phyloP scores from a whole-genome alignment of 345 rosid species.

The Psidium friedrichsthalianum region DNA sequence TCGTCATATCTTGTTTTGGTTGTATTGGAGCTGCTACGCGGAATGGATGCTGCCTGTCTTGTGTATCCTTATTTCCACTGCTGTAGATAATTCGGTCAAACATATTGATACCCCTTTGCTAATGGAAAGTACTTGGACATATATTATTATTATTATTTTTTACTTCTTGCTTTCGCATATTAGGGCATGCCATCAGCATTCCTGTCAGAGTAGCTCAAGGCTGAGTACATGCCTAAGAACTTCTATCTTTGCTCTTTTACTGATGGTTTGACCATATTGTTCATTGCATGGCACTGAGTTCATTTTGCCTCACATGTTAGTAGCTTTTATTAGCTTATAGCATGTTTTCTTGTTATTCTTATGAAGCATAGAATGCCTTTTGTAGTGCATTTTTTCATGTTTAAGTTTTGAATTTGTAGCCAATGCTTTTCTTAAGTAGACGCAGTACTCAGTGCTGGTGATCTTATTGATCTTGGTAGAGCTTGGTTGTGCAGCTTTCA shows the following conservation, averaged over 20 bases:
- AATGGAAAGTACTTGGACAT: not conserved
- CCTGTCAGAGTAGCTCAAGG: not conserved
- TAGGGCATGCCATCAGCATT: not conserved
- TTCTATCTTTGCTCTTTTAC: not conserved
- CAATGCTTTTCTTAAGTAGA: conserved; percentile 49
- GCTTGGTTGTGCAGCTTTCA: conserved; percentile 85
- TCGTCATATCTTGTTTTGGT: conserved; percentile 85
- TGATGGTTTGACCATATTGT: not conserved
- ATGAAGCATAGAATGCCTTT: not conserved
- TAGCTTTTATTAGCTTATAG: not conserved
- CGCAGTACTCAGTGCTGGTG: conserved; percentile 65
- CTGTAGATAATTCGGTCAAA: not conserved
- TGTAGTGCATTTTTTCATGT: not conserved
- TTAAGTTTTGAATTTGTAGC: not conserved
- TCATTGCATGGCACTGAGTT: not conserved
- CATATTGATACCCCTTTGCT: not conserved
- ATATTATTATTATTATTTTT: not conserved
- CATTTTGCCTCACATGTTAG: not conserved
- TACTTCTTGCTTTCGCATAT: not conserved
- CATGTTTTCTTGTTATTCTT: not conserved
- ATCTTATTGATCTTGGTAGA: conserved; percentile 81
- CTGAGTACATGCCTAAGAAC: not conserved
- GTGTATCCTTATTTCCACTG: conserved; percentile 60
- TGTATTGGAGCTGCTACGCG: conserved; percentile 71
- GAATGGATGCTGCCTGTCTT: conserved; percentile 86